Evolutionary conservation across 345 rosid species (phyloP), one percentile per base, ranked within the genome.

Genomic region (Sapria himalayana): DNA sequence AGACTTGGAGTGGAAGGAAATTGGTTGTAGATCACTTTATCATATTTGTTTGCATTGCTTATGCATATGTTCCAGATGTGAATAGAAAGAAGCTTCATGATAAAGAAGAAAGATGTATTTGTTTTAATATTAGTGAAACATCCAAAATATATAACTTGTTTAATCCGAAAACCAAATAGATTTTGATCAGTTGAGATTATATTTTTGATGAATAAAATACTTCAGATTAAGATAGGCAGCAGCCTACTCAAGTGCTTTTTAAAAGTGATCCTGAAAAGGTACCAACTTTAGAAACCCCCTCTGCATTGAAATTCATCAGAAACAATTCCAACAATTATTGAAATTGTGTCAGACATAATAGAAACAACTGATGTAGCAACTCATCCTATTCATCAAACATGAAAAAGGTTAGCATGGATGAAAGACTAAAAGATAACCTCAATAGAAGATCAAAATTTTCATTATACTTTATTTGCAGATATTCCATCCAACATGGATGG

Each of bases 81-180:
- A 16, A 36, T 24, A 47, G 42, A n/a, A 35, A 23, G 33, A 47
- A 36, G 7, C 11, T n/a, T n/a, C n/a, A n/a, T n/a, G n/a, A n/a
- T n/a, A n/a, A n/a, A n/a, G n/a, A n/a, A n/a, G 25, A 27, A 22
- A 2, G 22, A 31, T 22, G 16, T 40, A n/a, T 7, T 40, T 22
- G n/a, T 22, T 31, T 40, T 14, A 1, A 31, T 1, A 1, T 40
- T 0, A 40, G 18, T 27, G 36, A 25, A 0, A 0, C 0, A 16
- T 15, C 36, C 1, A 25, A 43, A 15, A 15, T 43, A n/a, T n/a
- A 27, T 11, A 43, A 27, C 6, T 27, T 43, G 7, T 17, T 9
- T 5, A 43, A 43, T 12, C 19, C 21, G 1, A 2, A 15, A n/a
- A n/a, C n/a, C n/a, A n/a, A n/a, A n/a, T n/a, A n/a, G n/a, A n/a